Percentiles rank a stretch among this genome's conserved stretches.
Conservation (phyloP, 2,329 filamentous ascomycete genomes). For the Microcyclospora tardicrescens region DNA sequence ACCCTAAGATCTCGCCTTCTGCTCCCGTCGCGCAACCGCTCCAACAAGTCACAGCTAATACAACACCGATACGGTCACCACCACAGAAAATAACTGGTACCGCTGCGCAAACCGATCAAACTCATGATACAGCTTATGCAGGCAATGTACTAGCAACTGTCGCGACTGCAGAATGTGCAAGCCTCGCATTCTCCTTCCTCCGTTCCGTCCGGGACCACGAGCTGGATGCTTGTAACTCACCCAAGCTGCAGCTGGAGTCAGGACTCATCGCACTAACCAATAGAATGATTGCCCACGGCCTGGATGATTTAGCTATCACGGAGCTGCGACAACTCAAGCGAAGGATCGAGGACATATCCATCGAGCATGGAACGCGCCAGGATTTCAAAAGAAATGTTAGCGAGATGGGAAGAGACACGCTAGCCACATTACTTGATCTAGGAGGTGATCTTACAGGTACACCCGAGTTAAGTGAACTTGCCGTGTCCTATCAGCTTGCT, state of each 20-base stretch:
- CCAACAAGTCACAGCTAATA: constrained; percentile 33
- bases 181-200: constrained; percentile 53
- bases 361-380: constrained; percentile 1
- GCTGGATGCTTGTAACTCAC: constrained; percentile 40
- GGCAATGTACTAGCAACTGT: constrained; percentile 21
- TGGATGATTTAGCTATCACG: constrained; percentile 56
- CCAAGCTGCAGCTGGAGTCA: constrained; percentile 55
- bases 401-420: constrained; percentile 27
- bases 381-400: neutral
- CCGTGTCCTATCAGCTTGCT: constrained; percentile 53
- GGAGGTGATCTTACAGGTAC: constrained; percentile 29
- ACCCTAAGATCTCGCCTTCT: neutral
- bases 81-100: constrained; percentile 3
- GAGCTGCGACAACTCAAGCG: constrained; percentile 55
- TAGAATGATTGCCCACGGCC: constrained; percentile 50
- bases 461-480: constrained; percentile 33
- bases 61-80: constrained; percentile 43
- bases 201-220: constrained; percentile 42
- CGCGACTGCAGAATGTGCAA: constrained; percentile 54
- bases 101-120: neutral
- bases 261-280: constrained; percentile 58
- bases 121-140: neutral
- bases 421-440: constrained; percentile 53
- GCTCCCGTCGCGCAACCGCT: constrained; percentile 3
- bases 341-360: constrained; percentile 37